phyloP scores from a whole-genome alignment of 2,329 filamentous ascomycete species.

The Phialocephala subalpina region DNA sequence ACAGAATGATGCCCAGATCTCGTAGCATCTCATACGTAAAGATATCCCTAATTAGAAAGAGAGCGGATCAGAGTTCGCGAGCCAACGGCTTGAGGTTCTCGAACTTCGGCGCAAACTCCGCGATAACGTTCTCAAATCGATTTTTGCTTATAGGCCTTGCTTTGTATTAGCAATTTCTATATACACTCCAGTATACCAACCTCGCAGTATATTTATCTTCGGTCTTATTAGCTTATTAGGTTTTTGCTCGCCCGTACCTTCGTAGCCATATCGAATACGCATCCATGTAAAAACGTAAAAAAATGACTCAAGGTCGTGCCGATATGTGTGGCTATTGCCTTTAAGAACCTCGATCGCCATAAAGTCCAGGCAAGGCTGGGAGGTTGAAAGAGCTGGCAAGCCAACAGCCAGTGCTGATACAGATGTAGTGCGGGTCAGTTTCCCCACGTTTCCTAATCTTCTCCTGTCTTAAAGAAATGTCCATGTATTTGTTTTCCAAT shows the following conservation, averaged over 20 bases:
- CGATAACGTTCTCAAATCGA: constrained; percentile 30
- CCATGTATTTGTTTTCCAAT: no score
- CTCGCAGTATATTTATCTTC: constrained; percentile 25
- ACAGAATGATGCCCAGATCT: no score
- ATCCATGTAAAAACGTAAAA: constrained; percentile 45
- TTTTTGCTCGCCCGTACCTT: constrained; percentile 24
- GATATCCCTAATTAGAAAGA: constrained; percentile 40
- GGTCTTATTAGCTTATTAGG: constrained; percentile 24
- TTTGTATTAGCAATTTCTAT: constrained; percentile 26
- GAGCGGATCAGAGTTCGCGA: constrained; percentile 39
- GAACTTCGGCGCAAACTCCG: constrained; percentile 31
- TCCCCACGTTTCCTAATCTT: no score
- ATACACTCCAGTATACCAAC: constrained; percentile 42
- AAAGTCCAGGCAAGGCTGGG: no score
- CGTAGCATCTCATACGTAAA: no score
- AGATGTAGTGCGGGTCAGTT: no score
- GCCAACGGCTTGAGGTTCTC: constrained; percentile 30
- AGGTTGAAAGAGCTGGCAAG: no score
- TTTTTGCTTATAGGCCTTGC: constrained; percentile 31
- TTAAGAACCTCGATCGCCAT: constrained; percentile 31
- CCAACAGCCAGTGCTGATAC: no score
- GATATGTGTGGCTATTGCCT: constrained; percentile 36
- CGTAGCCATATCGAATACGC: constrained; percentile 34
- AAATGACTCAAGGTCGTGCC: constrained; percentile 45
- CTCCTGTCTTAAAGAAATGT: no score